Conservation (phyloP, 805 yeast genomes). For the Myxozyma sirexii region DNA sequence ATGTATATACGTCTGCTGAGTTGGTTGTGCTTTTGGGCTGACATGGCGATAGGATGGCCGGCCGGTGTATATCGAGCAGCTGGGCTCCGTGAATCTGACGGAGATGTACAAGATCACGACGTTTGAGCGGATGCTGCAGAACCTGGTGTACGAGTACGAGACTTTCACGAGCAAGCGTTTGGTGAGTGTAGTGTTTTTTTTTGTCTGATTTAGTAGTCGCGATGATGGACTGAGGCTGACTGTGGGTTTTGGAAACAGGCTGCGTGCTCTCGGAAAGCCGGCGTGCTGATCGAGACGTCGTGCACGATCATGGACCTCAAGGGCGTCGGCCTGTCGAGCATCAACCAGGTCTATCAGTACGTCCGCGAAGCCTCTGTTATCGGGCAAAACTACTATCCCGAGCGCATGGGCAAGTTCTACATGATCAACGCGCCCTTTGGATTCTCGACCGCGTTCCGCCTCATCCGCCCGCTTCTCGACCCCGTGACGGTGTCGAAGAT, state of each 20-base stretch:
- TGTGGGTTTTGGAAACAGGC: slow-evolving; percentile 48
- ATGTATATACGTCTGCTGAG: neutral
- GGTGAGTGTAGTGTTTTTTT: slow-evolving; percentile 15
- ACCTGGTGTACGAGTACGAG: slow-evolving; percentile 97
- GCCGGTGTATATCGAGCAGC: slow-evolving; percentile 91
- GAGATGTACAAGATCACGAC: slow-evolving; percentile 93
- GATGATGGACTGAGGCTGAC: neutral
- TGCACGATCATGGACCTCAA: slow-evolving; percentile 95
- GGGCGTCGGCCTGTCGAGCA: slow-evolving; percentile 84
- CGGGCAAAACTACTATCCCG: slow-evolving; percentile 98
- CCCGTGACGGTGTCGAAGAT: slow-evolving; percentile 97
- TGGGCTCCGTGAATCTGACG: slow-evolving; percentile 84
- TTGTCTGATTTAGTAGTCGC: no score
- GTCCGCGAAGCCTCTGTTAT: slow-evolving; percentile 91
- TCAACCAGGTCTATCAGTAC: slow-evolving; percentile 81
- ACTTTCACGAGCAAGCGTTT: slow-evolving; percentile 79
- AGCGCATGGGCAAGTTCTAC: slow-evolving; percentile 94
- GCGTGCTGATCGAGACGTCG: slow-evolving; percentile 84
- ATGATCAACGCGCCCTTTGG: slow-evolving; percentile 97
- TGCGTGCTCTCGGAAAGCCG: slow-evolving; percentile 85
- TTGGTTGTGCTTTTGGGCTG: neutral
- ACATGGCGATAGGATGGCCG: slow-evolving; percentile 67
- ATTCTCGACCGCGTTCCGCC: slow-evolving; percentile 86
- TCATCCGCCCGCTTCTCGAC: slow-evolving; percentile 92
- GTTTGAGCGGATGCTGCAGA: slow-evolving; percentile 93